Evolutionary conservation across 768 basidiomycete genomes (phyloP), one percentile per base, ranked within the genome.

Genomic region (Lentinula sp.): DNA sequence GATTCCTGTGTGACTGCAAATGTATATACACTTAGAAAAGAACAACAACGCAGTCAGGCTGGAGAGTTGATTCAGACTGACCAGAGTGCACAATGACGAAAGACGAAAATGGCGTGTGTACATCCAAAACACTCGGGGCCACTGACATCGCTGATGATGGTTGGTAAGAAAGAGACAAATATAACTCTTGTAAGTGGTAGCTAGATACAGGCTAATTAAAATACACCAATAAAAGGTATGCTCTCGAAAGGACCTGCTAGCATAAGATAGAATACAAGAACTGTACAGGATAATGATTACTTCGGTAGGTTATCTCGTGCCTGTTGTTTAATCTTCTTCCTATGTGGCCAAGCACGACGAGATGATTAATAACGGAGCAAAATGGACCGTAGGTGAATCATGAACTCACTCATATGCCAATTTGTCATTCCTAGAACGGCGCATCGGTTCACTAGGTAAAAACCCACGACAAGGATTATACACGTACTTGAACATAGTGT

Each of bases 401-500:
- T 5, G 35, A 16, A 80, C 87, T 74, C 70, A 93, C 92, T 97
- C 93, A 69, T 98, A 98, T 33, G 93, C 94, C 18, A 80, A 76
- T 68, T 91, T 92, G 77, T 98, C 96, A 70, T 95, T 98, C 80
- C 95, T 97, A 53, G 35, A 12, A 41, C 37, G 53, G 20, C 39
- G 41, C 35, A 58, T 62, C 45, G 6, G 59, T 39, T 13, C 6
- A 43, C 6, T 41, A 15, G 13, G 32, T 9, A 6, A 3, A 16
- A 15, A 0, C 13, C 10, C 23, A 6, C 5, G 12, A 9, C 15
- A 41, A 39, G 37, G 32, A 12, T 48, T 33, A 58, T 35, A n/a
- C 23, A 78, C 93, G 68, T 67, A 96, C 95, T 96, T 97, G 82
- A 95, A 98, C 88, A 97, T 91, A 36, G 93, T 95, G 74, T 98